Evolutionary conservation across 2,329 filamentous ascomycete species (phyloP).

Genomic region (Podosphaera aphanis): DNA sequence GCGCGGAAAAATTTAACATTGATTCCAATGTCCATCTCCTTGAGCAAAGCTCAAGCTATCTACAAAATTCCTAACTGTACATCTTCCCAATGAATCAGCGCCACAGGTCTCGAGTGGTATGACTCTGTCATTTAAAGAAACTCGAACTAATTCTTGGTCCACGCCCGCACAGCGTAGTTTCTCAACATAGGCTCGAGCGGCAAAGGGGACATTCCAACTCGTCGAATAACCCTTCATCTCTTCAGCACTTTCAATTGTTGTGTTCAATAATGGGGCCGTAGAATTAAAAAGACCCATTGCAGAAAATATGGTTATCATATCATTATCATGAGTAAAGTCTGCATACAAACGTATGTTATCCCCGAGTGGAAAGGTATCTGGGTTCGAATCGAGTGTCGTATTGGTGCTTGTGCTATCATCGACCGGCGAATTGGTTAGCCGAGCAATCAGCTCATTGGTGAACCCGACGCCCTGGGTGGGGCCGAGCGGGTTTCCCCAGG

Average conservation of each 20-base stretch:
- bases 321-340: conserved; percentile 83
- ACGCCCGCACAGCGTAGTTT: conserved; percentile 45
- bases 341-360: conserved; percentile 42
- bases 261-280: conserved; percentile 29
- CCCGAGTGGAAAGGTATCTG: conserved; percentile 48
- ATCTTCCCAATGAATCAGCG: conserved; percentile 47
- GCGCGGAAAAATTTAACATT: conserved; percentile 22
- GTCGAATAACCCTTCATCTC: conserved; percentile 47
- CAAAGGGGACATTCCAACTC: conserved; percentile 65
- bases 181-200: conserved; percentile 61
- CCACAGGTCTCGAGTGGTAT: conserved; percentile 46
- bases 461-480: conserved; percentile 74
- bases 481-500: conserved; percentile 52
- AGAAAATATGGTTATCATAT: conserved; percentile 53
- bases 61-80: conserved; percentile 45
- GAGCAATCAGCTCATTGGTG: conserved; percentile 66
- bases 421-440: conserved; percentile 47
- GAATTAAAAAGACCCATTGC: conserved; percentile 58
- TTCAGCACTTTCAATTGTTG: conserved; percentile 24
- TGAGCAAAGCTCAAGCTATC: conserved; percentile 52
- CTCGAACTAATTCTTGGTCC: conserved; percentile 48
- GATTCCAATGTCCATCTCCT: conserved; percentile 47
- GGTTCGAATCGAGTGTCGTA: conserved; percentile 43
- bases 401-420: conserved; percentile 56
- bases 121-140: conserved; percentile 68